phyloP scores from a whole-genome alignment of 2,329 filamentous ascomycete species.

The Fusarium oxysporum region DNA sequence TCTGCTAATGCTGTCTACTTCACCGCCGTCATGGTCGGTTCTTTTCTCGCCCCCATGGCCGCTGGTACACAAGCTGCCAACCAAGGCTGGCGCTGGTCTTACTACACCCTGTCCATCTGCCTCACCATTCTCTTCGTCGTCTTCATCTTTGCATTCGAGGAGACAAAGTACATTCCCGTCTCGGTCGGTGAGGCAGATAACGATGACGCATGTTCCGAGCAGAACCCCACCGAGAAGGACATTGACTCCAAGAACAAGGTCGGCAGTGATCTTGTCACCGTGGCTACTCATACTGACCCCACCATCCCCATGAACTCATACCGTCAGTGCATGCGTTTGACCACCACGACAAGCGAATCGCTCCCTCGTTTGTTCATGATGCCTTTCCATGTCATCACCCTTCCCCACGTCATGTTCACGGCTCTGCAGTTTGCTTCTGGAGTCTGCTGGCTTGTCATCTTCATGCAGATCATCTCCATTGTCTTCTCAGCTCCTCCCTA shows the following conservation, averaged over 20 bases:
- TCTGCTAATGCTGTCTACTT: constrained; percentile 50
- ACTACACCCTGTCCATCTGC: constrained; percentile 40
- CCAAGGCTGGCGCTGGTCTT: constrained; percentile 44
- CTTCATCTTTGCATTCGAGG: constrained; percentile 44
- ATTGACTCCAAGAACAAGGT: constrained; percentile 6
- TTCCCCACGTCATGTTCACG: constrained; percentile 55
- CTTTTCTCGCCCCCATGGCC: constrained; percentile 48
- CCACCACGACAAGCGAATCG: constrained; percentile 35
- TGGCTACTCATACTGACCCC: background rate
- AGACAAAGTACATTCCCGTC: constrained; percentile 47
- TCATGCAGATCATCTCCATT: constrained; percentile 48
- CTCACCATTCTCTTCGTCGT: constrained; percentile 39
- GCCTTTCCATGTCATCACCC: constrained; percentile 38
- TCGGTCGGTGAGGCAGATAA: background rate
- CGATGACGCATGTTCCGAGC: background rate
- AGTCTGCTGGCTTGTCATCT: constrained; percentile 39
- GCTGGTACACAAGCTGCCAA: constrained; percentile 41
- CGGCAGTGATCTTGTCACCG: background rate
- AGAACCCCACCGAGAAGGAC: background rate
- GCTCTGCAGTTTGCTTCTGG: constrained; percentile 53
- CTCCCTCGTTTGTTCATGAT: constrained; percentile 34
- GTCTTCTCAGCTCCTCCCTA: constrained; percentile 52
- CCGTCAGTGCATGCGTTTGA: constrained; percentile 33
- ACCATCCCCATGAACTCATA: constrained; percentile 33
- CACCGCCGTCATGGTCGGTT: constrained; percentile 47